These are phyloP conservation scores for Thymus mandschuricus DNA, from an alignment of 257 asterid species.

Conservation along the genomic window DNA sequence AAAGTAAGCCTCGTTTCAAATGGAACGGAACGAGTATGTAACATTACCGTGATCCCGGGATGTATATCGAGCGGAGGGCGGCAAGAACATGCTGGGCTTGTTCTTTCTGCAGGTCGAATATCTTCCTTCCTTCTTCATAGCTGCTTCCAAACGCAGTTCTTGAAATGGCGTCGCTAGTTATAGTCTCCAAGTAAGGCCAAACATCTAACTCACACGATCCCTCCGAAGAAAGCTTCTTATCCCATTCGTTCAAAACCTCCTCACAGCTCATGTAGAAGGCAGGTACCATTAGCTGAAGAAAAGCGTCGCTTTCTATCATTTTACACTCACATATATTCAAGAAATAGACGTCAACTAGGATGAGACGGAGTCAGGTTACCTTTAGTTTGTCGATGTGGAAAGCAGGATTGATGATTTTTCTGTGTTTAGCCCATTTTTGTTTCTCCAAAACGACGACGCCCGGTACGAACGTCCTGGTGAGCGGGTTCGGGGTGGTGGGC, in stretches of 20 bases:
- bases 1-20: too few relatives aligned
- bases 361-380: slow-evolving; percentile 23
- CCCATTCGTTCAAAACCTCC: slow-evolving; percentile 51
- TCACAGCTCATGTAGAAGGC: slow-evolving; percentile 48
- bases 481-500: slow-evolving; percentile 28
- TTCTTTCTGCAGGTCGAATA: slow-evolving; percentile 58
- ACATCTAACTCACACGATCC: slow-evolving; percentile 53
- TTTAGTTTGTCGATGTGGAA: slow-evolving; percentile 58
- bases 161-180: slow-evolving; percentile 55
- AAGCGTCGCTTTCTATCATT: too few relatives aligned
- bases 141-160: slow-evolving; percentile 69
- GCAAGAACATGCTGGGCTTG: slow-evolving; percentile 39
- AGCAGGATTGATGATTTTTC: slow-evolving; percentile 61
- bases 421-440: slow-evolving; percentile 63
- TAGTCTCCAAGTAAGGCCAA: slow-evolving; percentile 51
- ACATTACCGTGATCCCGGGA: slow-evolving; percentile 45
- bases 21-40: too few relatives aligned
- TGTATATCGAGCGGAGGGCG: slow-evolving; percentile 32
- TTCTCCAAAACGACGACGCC: slow-evolving; percentile 24
- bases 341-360: too few relatives aligned
- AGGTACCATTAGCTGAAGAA: slow-evolving; percentile 52
- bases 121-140: slow-evolving; percentile 55
- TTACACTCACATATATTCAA: too few relatives aligned
- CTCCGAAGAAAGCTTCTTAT: slow-evolving; percentile 26
- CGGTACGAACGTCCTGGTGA: slow-evolving; percentile 12